Base-by-base conservation (phyloP, 371 early-diverging fungal genomes). In the Circinella minor region DNA sequence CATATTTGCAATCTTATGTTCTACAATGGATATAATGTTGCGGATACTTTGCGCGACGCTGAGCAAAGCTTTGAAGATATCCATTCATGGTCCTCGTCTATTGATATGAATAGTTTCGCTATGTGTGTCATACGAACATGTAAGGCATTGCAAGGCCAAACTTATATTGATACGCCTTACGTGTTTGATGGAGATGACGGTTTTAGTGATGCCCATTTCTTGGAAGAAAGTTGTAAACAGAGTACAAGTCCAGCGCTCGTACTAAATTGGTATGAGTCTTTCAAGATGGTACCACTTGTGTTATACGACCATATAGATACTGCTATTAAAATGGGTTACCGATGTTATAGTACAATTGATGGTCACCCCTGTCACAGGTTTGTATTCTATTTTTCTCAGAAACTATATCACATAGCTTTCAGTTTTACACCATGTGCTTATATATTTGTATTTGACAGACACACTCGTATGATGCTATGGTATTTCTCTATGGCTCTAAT, bases 151-250 rank as follows among this genome's bases (percentile, higher is more conserved):
- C 80, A 81, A 46, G 81, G 81, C 13, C 72, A 81, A 48, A 80
- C 84, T 0, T 79, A 67, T 43, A 70, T 55, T 14, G 43, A 69
- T 9, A 65, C 69, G 14, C 60, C 81, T 0, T 55, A 74, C 3
- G 72, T 83, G 1, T 80, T 81, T 73, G 76, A 83, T 37, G 79
- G 81, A 8, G 80, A 83, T 48, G 84, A 83, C 70, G 81, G 79
- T 1, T 83, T 80, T 36, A 78, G 74, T 59, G 84, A 83, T 55
- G 66, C 55, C 3, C 78, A 79, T 38, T 83, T 83, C 64, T 65
- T 83, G 8, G 34, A 55, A 4, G 81, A 83, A 63, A 81, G 77
- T 18, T 71, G 72, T 51, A 70, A 76, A 18, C 77, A 76, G n/a
- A 81, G 80, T 46, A 27, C 74, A 0, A 81, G 78, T 36, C 71